Evolutionary conservation across 2,329 filamentous ascomycete genomes (phyloP).

Genomic region (Diaporthe sp.): DNA sequence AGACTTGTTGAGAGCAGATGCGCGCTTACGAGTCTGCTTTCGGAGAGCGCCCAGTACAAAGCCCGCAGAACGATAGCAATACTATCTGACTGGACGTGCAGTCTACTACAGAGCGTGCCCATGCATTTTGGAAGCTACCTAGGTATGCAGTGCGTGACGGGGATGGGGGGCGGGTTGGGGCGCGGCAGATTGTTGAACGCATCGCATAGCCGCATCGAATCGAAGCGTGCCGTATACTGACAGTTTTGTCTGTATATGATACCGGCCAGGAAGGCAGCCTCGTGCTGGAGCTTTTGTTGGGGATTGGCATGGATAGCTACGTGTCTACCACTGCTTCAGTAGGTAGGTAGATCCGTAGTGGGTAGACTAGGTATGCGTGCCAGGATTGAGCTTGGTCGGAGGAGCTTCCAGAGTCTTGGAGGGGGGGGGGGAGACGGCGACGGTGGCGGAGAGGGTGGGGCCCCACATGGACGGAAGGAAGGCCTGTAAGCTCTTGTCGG

Average conservation of each 20-base stretch:
- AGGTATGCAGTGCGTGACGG: neutral
- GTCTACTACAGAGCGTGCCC: neutral
- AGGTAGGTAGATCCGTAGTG: neutral
- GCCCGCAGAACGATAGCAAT: too few species aligned
- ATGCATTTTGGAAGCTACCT: neutral
- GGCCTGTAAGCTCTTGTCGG: neutral
- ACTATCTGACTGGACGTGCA: neutral
- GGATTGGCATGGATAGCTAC: neutral
- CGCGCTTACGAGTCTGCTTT: neutral
- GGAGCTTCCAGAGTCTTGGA: neutral
- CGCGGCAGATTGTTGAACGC: neutral
- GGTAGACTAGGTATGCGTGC: neutral
- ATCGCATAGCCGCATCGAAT: neutral
- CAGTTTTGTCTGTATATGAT: neutral
- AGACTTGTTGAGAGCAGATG: neutral
- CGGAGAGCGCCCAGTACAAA: neutral
- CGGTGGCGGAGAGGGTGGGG: neutral
- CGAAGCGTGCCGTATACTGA: neutral
- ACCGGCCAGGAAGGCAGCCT: neutral
- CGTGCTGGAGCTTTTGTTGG: conserved; percentile 14
- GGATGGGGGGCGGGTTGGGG: too few species aligned
- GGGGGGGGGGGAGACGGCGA: neutral
- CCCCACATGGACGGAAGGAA: neutral
- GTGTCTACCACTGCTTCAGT: neutral
- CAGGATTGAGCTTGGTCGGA: conserved; percentile 14